Evolutionary conservation across 192 early-diverging fungal species (phyloP), one percentile per base, ranked within the genome.

Genomic region (Entomortierella parvispora): DNA sequence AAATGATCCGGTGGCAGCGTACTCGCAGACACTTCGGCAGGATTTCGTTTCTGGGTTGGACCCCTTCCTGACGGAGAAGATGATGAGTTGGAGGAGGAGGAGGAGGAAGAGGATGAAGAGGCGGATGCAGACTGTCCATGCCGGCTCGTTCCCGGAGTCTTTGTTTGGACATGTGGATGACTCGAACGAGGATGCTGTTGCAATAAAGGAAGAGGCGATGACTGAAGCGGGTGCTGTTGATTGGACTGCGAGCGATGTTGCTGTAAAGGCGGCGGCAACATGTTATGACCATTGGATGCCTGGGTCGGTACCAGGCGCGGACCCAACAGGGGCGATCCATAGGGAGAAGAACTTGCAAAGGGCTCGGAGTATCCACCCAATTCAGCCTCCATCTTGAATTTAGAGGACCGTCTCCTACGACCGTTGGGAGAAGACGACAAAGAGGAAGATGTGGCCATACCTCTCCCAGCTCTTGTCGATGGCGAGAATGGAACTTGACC

Each of bases 1-100:
- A 67, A 67, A 23, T 67, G 71, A 26, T 75, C 71, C 11, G 71
- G 71, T 4, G 71, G 71, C 3, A 75, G 31, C 10, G 64, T 67
- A 34, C 71, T 75, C 6, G 71, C 40, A 23, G 71, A 64, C 0
- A 75, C 71, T 25, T 75, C 63, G 9, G 57, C 71, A 10, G 71
- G 71, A 17, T 75, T 75, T 20, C 58, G 57, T 3, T 58, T 54
- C 31, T 59, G 42, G 2, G 40, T 42, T 7, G 60, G 3, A n/a
- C 25, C 23, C 14, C 1, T 29, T 34, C 32, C 32, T 25, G 28
- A 5, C 18, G 32, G 34, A 31, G 15, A 26, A 22, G 28, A 17
- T 15, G 22, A 52, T 1, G 25, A 4, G 1, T 20, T 26, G 4
- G 51, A 52, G 6, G 51, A 52, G 5, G 51, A 6, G 1, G 51